Conservation (phyloP, 2,329 filamentous ascomycete genomes). For the Fusarium sulawesiense region DNA sequence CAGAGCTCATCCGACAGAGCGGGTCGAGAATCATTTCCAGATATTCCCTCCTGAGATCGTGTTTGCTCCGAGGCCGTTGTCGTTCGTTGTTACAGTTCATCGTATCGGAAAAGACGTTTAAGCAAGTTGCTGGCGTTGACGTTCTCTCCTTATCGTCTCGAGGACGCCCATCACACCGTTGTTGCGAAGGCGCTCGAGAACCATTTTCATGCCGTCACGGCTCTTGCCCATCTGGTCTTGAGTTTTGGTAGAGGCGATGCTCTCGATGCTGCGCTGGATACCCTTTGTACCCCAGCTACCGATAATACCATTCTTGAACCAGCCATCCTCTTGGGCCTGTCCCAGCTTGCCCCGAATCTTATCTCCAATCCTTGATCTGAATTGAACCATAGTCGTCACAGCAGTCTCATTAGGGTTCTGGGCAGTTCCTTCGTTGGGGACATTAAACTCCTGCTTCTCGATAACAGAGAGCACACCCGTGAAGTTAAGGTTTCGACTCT, state of each 20-base stretch:
- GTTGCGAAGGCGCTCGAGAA: conserved; percentile 75
- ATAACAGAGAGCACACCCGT: conserved; percentile 83
- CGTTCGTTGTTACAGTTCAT: conserved; percentile 44
- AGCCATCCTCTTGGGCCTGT: conserved; percentile 59
- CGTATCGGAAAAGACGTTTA: conserved; percentile 31
- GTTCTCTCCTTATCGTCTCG: conserved; percentile 63
- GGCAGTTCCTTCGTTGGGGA: conserved; percentile 48
- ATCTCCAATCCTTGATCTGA: conserved; percentile 78
- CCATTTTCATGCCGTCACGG: conserved; percentile 84
- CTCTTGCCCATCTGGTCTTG: conserved; percentile 83
- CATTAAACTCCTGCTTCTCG: conserved; percentile 77
- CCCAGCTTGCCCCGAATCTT: conserved; percentile 68
- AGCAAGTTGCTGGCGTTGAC: conserved; percentile 50
- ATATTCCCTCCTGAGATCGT: conserved; percentile 23
- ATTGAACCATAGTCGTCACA: conserved; percentile 79
- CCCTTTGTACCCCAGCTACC: conserved; percentile 73
- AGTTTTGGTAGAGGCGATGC: conserved; percentile 80
- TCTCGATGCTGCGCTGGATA: conserved; percentile 84
- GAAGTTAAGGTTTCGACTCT: conserved; percentile 84
- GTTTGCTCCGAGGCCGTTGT: conserved; percentile 36
- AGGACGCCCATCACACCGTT: conserved; percentile 69
- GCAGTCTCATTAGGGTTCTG: conserved; percentile 63
- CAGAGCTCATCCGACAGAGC: conserved; percentile 24
- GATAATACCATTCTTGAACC: conserved; percentile 63
- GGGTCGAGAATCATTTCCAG: conserved; percentile 15